phyloP scores from a whole-genome alignment of 495 filamentous ascomycete species.

The Neurospora terricola region DNA sequence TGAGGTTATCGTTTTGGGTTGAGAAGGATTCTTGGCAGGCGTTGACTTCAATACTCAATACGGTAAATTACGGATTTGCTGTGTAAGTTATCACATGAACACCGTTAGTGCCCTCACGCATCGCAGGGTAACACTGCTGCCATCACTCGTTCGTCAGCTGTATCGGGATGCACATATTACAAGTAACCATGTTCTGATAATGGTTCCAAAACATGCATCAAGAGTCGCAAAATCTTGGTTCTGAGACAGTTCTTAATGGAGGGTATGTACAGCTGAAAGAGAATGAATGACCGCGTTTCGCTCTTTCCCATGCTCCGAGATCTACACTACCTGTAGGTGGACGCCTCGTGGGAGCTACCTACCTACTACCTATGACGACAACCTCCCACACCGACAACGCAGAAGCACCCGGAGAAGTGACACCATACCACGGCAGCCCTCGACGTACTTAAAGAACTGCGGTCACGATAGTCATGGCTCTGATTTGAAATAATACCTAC shows the following conservation, averaged over 20 bases:
- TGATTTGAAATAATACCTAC: background rate
- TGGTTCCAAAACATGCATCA: background rate
- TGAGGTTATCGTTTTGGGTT: background rate
- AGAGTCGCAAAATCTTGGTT: background rate
- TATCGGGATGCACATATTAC: background rate
- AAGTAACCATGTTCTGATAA: background rate
- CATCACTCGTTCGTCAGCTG: background rate
- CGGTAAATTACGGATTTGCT: background rate
- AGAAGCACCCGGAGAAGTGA: background rate
- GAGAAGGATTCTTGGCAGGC: background rate
- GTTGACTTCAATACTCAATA: background rate
- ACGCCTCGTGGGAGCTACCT: background rate
- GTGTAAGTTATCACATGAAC: background rate
- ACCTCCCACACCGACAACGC: background rate
- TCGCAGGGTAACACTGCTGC: background rate
- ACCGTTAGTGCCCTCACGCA: background rate
- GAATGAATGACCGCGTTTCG: background rate
- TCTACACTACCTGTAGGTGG: background rate
- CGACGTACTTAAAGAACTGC: background rate
- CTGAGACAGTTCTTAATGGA: background rate
- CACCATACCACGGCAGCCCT: background rate
- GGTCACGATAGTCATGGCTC: background rate
- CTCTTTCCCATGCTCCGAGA: background rate
- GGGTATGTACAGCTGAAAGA: background rate
- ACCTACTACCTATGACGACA: background rate